These are phyloP conservation scores for Stropharia rugosoannulata DNA, from an alignment of 768 basidiomycete species.

Conservation along the genomic window DNA sequence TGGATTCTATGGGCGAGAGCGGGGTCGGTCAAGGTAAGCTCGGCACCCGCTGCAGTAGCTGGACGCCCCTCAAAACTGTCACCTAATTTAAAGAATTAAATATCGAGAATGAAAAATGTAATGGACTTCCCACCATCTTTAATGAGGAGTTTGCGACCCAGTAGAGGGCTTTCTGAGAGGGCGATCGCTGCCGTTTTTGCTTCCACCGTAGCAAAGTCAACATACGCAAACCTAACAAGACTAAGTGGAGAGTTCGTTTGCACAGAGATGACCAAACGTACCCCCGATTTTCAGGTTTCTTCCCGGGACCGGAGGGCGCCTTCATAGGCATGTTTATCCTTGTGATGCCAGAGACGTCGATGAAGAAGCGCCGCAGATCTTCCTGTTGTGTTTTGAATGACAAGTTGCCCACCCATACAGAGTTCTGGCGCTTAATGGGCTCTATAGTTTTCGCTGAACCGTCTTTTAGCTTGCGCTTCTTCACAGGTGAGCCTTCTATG, in stretches of 20 bases:
- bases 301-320: slow-evolving; percentile 41
- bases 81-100: slow-evolving; percentile 41
- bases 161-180: slow-evolving; percentile 76
- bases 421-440: slow-evolving; percentile 62
- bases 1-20: slow-evolving; percentile 36
- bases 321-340: slow-evolving; percentile 88
- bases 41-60: slow-evolving; percentile 34
- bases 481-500: slow-evolving; percentile 25
- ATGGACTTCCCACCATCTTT: slow-evolving; percentile 69
- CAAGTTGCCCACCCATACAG: slow-evolving; percentile 95
- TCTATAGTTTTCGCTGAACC: slow-evolving; percentile 28
- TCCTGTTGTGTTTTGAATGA: slow-evolving; percentile 84
- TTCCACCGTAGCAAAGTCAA: slow-evolving; percentile 84
- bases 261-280: slow-evolving; percentile 34
- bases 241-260: background rate
- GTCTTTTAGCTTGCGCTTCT: slow-evolving; percentile 49
- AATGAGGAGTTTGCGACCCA: slow-evolving; percentile 87
- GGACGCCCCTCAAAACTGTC: slow-evolving; percentile 75
- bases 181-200: slow-evolving; percentile 74
- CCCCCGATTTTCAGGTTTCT: slow-evolving; percentile 77
- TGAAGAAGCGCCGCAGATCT: slow-evolving; percentile 70
- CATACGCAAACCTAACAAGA: slow-evolving; percentile 82
- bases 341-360: slow-evolving; percentile 70
- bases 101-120: background rate
- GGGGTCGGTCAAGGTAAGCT: slow-evolving; percentile 29